Base-by-base conservation (phyloP, 768 basidiomycete genomes). In the Sporobolomyces roseus region DNA sequence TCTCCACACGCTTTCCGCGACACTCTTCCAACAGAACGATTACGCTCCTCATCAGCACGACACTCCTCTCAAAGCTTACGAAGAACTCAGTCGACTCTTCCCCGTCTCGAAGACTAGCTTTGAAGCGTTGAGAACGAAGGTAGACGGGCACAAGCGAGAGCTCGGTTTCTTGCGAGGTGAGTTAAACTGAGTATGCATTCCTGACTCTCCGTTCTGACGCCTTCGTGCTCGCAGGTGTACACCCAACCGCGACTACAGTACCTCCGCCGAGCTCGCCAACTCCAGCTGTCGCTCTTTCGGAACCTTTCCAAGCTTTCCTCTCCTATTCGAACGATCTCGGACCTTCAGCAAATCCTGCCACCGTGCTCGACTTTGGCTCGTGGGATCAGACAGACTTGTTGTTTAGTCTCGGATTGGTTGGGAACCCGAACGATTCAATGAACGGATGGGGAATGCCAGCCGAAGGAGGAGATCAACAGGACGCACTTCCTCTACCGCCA, bases 371-470 rank as follows among this genome's bases (percentile, higher is more conserved):
- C 33, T 66, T 66, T 17, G 62, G 61, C 27, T 51, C 45, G 25
- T 71, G 70, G 70, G 70, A 71, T 27, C 70, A 71, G n/a, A 54
- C 61, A 17, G 70, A 71, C 51, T 32, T 71, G 2, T 52, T 71
- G 43, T 56, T 71, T 38, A 60, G 56, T 0, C 65, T 71, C 27
- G 70, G 70, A 12, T 65, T 71, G 29, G 70, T 71, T 30, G 53
- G 60, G 51, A 60, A 61, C 35, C 50, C 50, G 30, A 60, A 60
- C 45, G 58, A 35, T 4, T 6, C 43, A 5, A 33, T 60, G 17
- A 33, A 46, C 36, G 58, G 43, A 3, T 60, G 58, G 58, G 45
- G 45, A 23, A 8, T 48, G 10, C 45, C 45, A 9, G 3, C 27
- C 12, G 30, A 4, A 8, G 21, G 16, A 33, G 43, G 49, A 32